Evolutionary conservation across 257 asterid species (phyloP).

Genomic region (Rauvolfia tetraphylla): DNA sequence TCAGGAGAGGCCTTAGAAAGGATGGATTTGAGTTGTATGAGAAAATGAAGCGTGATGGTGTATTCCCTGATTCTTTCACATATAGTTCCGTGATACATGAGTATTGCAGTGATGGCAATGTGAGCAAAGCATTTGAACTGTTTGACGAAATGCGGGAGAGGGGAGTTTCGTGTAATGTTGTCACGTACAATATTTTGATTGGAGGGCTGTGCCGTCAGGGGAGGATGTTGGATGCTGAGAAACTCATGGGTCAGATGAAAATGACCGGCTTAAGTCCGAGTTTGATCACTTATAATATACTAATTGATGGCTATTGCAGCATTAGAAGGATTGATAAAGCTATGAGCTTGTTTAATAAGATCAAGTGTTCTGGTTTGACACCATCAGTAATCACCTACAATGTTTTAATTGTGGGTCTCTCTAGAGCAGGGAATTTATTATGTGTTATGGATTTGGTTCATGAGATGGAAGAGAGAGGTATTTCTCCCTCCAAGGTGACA

Average conservation of each 20-base stretch:
- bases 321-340: slow-evolving; percentile 50
- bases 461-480: slow-evolving; percentile 74
- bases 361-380: slow-evolving; percentile 47
- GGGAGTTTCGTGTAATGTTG: slow-evolving; percentile 53
- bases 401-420: slow-evolving; percentile 47
- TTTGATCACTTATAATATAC: slow-evolving; percentile 55
- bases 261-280: slow-evolving; percentile 46
- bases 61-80: slow-evolving; percentile 55
- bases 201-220: slow-evolving; percentile 53
- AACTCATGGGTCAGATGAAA: slow-evolving; percentile 53
- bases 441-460: slow-evolving; percentile 43
- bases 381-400: slow-evolving; percentile 65
- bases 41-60: slow-evolving; percentile 56
- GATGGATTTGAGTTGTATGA: slow-evolving; percentile 64
- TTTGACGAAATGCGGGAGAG: slow-evolving; percentile 57
- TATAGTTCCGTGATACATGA: slow-evolving; percentile 48
- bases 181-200: slow-evolving; percentile 64
- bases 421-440: slow-evolving; percentile 41
- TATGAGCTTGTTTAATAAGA: slow-evolving; percentile 39
- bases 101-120: slow-evolving; percentile 39
- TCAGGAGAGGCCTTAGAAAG: slow-evolving; percentile 45
- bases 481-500: slow-evolving; percentile 65
- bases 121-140: slow-evolving; percentile 41
- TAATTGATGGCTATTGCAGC: slow-evolving; percentile 56
- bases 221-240: slow-evolving; percentile 42